Base-by-base conservation (phyloP, 805 yeast genomes). In the Teunomyces aglyptinius region DNA sequence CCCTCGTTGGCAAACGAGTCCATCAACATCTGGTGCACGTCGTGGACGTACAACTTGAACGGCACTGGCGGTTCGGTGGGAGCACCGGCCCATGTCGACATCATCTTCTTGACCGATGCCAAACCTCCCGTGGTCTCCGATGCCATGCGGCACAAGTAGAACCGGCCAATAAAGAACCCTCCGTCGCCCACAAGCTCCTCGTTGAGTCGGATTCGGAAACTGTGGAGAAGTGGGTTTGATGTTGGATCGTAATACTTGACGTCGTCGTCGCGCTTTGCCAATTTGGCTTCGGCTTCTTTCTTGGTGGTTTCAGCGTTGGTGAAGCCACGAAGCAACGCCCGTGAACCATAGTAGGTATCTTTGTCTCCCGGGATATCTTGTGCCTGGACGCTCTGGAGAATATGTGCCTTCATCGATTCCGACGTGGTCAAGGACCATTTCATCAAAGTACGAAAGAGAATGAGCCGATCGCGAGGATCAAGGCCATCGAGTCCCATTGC, bases 21-120 rank as follows among this genome's bases (percentile, higher is more conserved):
- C 6, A 49, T 47, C 39, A 73, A 55, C 61, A 68, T 56, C 20
- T 55, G 47, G 46, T 70, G 66, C 1, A 67, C 68, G 50, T 73
- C 76, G 44, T 71, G 71, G 12, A 73, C 76, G 47, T 70, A 73
- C 26, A 73, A 50, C 40, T 68, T 70, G 59, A 73, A 73, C 2
- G 52, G 46, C 1, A 73, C 61, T 0, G 68, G 60, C 2, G 49
- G 49, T 10, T 32, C 41, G 22, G 27, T 26, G 3, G 50, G 46
- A 2, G 55, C 46, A 12, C 51, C 45, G 1, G 58, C 41, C 56
- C 61, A 57, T 5, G 56, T 51, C 5, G 49, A 41, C n/a, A 51
- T 55, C 75, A 73, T 71, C 43, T 63, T 60, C 13, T 60, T 61
- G 10, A 69, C 47, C 1, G 73, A 61, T 4, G 65, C 51, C n/a